phyloP scores from a whole-genome alignment of 2,329 filamentous ascomycete genomes.

The Curvularia verruculosa region DNA sequence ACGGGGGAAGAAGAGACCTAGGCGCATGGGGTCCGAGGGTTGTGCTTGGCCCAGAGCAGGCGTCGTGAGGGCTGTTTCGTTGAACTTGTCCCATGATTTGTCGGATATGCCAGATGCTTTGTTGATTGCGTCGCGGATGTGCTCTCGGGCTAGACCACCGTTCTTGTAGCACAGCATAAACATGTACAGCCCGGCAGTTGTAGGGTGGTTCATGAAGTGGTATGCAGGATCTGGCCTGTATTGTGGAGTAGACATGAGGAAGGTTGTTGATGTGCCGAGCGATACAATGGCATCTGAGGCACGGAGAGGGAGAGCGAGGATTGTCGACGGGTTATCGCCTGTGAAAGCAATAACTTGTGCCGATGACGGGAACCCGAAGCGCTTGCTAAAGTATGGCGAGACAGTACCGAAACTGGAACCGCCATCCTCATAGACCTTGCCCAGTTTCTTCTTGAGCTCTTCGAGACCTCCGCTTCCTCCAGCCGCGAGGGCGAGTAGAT shows the following conservation, averaged over 20 bases:
- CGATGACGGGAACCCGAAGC: slow-evolving; percentile 76
- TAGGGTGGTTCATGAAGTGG: slow-evolving; percentile 98
- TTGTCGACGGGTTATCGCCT: slow-evolving; percentile 94
- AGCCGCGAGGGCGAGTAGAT: slow-evolving; percentile 76
- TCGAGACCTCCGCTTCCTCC: slow-evolving; percentile 63
- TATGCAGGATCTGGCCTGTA: slow-evolving; percentile 90
- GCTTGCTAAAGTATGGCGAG: slow-evolving; percentile 76
- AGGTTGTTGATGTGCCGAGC: slow-evolving; percentile 92
- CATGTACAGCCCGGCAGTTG: slow-evolving; percentile 91
- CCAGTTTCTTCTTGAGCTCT: slow-evolving; percentile 78
- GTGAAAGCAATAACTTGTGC: slow-evolving; percentile 87
- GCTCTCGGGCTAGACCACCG: slow-evolving; percentile 88
- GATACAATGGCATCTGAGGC: slow-evolving; percentile 93
- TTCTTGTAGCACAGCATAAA: slow-evolving; percentile 99
- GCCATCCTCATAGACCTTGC: slow-evolving; percentile 78
- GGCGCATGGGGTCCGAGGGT: slow-evolving; percentile 67
- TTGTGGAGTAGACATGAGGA: slow-evolving; percentile 93
- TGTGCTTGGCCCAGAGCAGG: slow-evolving; percentile 68
- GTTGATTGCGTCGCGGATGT: slow-evolving; percentile 82
- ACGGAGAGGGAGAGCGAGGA: slow-evolving; percentile 85
- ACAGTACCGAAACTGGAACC: slow-evolving; percentile 78
- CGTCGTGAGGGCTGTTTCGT: slow-evolving; percentile 70
- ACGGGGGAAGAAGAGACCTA: slow-evolving; percentile 93
- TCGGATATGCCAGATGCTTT: slow-evolving; percentile 49
- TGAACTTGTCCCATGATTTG: slow-evolving; percentile 81